Conservation (phyloP, 2,329 filamentous ascomycete genomes). For the Penicillium sp. region DNA sequence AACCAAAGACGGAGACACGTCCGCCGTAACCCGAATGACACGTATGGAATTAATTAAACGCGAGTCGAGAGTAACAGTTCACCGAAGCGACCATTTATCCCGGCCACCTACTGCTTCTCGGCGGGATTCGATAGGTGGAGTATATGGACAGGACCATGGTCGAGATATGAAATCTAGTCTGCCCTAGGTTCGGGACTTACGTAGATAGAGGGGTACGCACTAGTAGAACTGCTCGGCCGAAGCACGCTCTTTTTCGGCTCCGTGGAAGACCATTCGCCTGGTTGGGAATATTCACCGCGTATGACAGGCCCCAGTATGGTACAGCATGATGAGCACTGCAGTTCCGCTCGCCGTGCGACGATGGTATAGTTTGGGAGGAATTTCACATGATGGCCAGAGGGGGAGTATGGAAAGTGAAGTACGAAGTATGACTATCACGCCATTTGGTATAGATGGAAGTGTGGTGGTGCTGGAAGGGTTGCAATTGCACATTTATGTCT, state of each 20-base stretch:
- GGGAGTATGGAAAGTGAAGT: no score
- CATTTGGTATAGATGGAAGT: not conserved
- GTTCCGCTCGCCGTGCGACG: not conserved
- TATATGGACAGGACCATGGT: no score
- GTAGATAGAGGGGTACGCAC: not conserved
- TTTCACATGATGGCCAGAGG: no score
- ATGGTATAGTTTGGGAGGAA: not conserved
- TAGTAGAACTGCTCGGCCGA: not conserved
- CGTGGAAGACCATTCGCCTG: not conserved
- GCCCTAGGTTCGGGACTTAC: not conserved
- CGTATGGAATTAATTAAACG: not conserved
- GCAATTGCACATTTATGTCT: constrained; percentile 4
- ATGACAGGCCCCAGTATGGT: not conserved
- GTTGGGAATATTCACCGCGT: constrained; percentile 2
- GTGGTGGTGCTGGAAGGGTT: not conserved
- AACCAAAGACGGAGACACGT: not conserved
- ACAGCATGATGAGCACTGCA: not conserved
- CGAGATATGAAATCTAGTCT: no score
- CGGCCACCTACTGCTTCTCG: no score
- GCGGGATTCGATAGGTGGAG: no score
- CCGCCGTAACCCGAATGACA: not conserved
- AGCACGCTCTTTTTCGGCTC: not conserved
- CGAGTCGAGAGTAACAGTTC: not conserved
- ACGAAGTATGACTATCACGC: not conserved
- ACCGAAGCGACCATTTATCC: not conserved